Conservation (phyloP, 345 rosid genomes). For the Raphanus raphanistrum region DNA sequence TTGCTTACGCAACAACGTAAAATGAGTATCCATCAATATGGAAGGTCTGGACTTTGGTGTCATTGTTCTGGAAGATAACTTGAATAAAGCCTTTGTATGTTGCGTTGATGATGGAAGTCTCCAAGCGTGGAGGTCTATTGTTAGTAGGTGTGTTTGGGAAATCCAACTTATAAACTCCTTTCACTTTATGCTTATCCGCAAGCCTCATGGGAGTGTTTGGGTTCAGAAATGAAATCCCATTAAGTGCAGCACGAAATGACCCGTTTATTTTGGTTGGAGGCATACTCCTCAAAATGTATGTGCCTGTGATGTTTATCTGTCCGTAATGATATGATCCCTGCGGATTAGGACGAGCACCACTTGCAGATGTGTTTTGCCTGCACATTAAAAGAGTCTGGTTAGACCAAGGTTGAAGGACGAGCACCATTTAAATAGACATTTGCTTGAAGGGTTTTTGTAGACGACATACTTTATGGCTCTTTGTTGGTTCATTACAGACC, state of each 20-base stretch:
- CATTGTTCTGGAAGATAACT: constrained; percentile 82
- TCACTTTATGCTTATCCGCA: constrained; percentile 64
- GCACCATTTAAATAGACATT: neutral
- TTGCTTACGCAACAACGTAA: constrained; percentile 81
- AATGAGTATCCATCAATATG: constrained; percentile 85
- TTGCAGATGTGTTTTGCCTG: constrained; percentile 80
- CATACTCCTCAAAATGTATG: constrained; percentile 66
- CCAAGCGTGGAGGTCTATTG: constrained; percentile 45
- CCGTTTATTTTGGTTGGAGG: constrained; percentile 66
- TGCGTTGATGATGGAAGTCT: constrained; percentile 73
- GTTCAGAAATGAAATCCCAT: constrained; percentile 81
- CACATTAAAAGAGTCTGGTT: neutral
- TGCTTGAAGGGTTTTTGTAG: neutral
- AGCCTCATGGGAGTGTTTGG: constrained; percentile 73
- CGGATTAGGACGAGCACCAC: constrained; percentile 98
- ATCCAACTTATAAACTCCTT: constrained; percentile 83
- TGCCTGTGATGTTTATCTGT: constrained; percentile 65
- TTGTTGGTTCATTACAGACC: constrained; percentile 90
- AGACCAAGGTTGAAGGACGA: too few relatives aligned
- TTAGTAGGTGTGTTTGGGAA: constrained; percentile 67
- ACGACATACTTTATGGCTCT: constrained; percentile 70
- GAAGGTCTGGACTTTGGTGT: constrained; percentile 84
- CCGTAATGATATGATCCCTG: constrained; percentile 96
- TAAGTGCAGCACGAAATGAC: constrained; percentile 58
- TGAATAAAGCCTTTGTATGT: constrained; percentile 87